Conservation (phyloP, 2,329 filamentous ascomycete genomes). For the Lecanicillium sp. region DNA sequence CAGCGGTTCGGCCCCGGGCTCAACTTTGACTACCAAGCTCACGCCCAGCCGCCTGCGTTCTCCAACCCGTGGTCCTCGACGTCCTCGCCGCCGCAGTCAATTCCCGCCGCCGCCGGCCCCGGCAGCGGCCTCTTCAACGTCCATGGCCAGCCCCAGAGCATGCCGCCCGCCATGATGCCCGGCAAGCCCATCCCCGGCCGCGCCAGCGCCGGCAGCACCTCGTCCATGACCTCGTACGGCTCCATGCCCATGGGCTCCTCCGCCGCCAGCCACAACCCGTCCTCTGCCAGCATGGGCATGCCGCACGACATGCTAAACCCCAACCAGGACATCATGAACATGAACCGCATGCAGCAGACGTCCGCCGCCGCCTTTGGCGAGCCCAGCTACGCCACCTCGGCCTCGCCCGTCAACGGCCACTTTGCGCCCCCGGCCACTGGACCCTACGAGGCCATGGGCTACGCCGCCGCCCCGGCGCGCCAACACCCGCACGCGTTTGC, state of each 20-base stretch:
- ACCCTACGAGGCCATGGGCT: constrained; percentile 72
- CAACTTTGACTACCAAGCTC: constrained; percentile 67
- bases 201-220: constrained; percentile 51
- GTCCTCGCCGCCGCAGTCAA: constrained; percentile 35
- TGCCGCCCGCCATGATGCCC: constrained; percentile 51
- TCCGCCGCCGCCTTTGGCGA: constrained; percentile 63
- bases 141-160: constrained; percentile 39
- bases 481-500: constrained; percentile 47
- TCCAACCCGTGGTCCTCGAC: constrained; percentile 81
- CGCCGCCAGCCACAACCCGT: constrained; percentile 60
- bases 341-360: constrained; percentile 57
- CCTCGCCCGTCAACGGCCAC: constrained; percentile 59
- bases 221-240: constrained; percentile 63
- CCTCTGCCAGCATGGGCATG: constrained; percentile 41
- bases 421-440: constrained; percentile 60
- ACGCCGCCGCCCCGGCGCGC: constrained; percentile 60
- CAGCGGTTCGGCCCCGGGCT: constrained; percentile 68
- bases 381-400: constrained; percentile 58
- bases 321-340: constrained; percentile 67
- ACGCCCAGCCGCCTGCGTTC: constrained; percentile 62
- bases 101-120: constrained; percentile 35
- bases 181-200: constrained; percentile 43
- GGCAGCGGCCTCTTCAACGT: constrained; percentile 58
- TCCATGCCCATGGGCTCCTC: constrained; percentile 68
- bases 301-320: constrained; percentile 57